Base-by-base conservation (phyloP, 2,329 filamentous ascomycete genomes). In the Epichloe gansuensis region DNA sequence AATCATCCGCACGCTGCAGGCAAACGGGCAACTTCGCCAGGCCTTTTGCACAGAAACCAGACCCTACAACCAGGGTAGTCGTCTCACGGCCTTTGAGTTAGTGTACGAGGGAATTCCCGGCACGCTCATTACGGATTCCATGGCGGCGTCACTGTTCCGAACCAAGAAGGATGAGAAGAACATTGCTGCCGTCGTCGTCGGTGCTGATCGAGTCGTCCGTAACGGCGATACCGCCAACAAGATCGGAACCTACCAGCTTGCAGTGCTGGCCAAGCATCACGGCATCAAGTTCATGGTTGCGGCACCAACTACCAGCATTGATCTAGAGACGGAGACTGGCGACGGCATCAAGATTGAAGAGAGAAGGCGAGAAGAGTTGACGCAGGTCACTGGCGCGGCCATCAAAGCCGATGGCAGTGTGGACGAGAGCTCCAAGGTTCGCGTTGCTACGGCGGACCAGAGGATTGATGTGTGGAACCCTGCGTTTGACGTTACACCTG, bases 141-240 rank as follows among this genome's bases (percentile, higher is more conserved):
- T 98, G 93, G 93, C 89, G 1, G 91, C 85, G 12, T 85, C 91
- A 0, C 77, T 98, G 8, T 86, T 98, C 64, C 69, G 72, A 21
- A 79, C 78, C 25, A 72, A 79, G 46, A 82, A 82, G 59, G 72
- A 75, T 23, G 70, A 76, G 39, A 77, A 82, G 63, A 82, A 84
- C 62, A 87, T 98, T 55, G 79, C 82, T 5, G 91, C 90, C 5
- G 88, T 98, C 50, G 85, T 98, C 34, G 93, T 98, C 0, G 93
- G 93, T 31, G 93, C 93, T 3, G 93, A 98, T 67, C 82, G 93
- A 53, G 93, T 98, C 13, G 93, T 91, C 35, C 87, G 90, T 49
- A 98, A 98, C 62, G 93, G 93, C 34, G 93, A 98, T 70, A 97
- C 93, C 0, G 93, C 93, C 52, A 98, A 98, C 74, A 98, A 98